These are phyloP conservation scores for Paramyrothecium sp. DNA, from an alignment of 2,329 filamentous ascomycete genomes.

Conservation along the genomic window DNA sequence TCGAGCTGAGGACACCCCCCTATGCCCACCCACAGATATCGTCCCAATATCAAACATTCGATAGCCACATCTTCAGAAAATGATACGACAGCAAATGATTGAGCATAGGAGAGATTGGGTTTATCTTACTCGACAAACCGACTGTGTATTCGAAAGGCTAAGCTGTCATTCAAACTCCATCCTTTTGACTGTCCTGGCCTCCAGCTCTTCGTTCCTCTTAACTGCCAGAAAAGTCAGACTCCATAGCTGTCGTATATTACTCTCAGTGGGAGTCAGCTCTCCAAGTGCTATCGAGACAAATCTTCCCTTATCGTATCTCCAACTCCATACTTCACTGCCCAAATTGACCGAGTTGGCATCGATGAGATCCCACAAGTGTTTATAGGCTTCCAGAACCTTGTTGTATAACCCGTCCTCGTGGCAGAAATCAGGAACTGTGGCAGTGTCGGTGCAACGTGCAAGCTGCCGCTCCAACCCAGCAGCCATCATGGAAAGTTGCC, in stretches of 20 bases:
- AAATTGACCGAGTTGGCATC: constrained; percentile 51
- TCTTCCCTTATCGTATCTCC: constrained; percentile 42
- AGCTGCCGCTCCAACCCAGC: constrained; percentile 58
- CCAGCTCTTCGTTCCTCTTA: constrained; percentile 7
- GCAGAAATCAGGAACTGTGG: constrained; percentile 48
- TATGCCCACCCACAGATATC: too few relatives aligned
- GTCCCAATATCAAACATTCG: too few relatives aligned
- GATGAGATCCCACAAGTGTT: constrained; percentile 59
- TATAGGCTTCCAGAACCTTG: constrained; percentile 49
- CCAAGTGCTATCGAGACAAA: constrained; percentile 52
- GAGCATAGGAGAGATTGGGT: too few relatives aligned
- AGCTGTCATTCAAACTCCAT: too few relatives aligned
- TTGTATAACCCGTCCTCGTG: constrained; percentile 40
- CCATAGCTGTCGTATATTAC: constrained; percentile 56
- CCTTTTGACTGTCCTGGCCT: background rate
- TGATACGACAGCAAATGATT: too few relatives aligned
- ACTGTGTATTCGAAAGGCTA: too few relatives aligned
- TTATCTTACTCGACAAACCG: too few relatives aligned
- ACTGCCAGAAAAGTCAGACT: constrained; percentile 58
- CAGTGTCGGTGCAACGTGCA: constrained; percentile 38
- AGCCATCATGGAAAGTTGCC: constrained; percentile 65
- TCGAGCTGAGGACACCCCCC: too few relatives aligned
- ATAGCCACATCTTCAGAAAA: too few relatives aligned
- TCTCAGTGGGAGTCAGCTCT: constrained; percentile 43
- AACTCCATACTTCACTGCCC: constrained; percentile 62